Evolutionary conservation across 1,284 basidiomycete genomes (phyloP).

Genomic region (Ganoderma sinense): DNA sequence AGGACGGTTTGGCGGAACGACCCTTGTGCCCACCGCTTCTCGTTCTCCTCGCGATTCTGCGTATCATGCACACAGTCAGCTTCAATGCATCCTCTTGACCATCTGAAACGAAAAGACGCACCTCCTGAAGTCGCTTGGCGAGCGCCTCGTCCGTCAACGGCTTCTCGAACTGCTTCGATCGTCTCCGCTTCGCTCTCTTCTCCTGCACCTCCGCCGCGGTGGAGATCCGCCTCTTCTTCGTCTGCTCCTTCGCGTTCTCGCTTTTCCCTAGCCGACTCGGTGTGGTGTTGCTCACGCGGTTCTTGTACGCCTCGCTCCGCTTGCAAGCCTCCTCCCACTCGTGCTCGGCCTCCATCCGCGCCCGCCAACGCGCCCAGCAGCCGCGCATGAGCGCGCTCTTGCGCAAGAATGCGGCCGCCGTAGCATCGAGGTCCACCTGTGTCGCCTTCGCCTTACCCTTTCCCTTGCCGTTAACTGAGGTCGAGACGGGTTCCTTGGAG

Average conservation of each 20-base stretch:
- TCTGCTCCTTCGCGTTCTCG: slow-evolving; percentile 9
- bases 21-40: slow-evolving; percentile 72
- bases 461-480: slow-evolving; percentile 30
- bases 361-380: slow-evolving; percentile 52
- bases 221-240: slow-evolving; percentile 30
- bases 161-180: slow-evolving; percentile 54
- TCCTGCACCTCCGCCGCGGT: slow-evolving; percentile 31
- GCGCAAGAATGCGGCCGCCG: slow-evolving; percentile 22
- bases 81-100: slow-evolving; percentile 7
- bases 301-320: slow-evolving; percentile 65
- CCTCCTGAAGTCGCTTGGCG: slow-evolving; percentile 71
- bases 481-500: not conserved
- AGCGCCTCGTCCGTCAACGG: slow-evolving; percentile 71
- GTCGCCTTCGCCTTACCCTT: slow-evolving; percentile 38
- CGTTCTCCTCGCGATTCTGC: slow-evolving; percentile 74
- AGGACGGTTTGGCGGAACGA: slow-evolving; percentile 64
- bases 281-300: slow-evolving; percentile 43
- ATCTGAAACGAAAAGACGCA: slow-evolving; percentile 41
- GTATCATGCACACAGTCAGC: slow-evolving; percentile 4
- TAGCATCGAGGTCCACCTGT: slow-evolving; percentile 26
- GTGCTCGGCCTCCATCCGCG: slow-evolving; percentile 49
- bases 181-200: slow-evolving; percentile 53
- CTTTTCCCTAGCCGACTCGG: not conserved
- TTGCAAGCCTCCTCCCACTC: slow-evolving; percentile 66
- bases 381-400: slow-evolving; percentile 39